Evolutionary conservation across 495 filamentous ascomycete genomes (phyloP), one percentile per base, ranked within the genome.

Genomic region (Lasiosphaeria ovina): DNA sequence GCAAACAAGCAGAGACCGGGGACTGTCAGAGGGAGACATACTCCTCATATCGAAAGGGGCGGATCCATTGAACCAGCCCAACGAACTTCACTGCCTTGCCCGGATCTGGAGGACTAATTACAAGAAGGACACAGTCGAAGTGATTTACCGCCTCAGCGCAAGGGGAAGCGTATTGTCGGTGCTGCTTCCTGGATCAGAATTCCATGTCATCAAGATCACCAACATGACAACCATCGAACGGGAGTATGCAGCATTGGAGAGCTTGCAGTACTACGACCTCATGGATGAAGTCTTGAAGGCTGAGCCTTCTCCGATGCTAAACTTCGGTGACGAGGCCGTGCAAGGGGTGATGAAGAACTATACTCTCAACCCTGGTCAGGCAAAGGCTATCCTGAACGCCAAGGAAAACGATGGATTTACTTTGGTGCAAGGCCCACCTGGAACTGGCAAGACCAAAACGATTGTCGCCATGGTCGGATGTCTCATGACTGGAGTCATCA

Each of bases 371-470:
- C 77, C 76, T 45, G 93, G 93, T 4, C 94, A 98, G 68, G 90
- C 92, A n/a, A 91, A 89, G 64, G 94, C 94, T 35, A 88, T 98
- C 62, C 82, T 91, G 59, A 94, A 93, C 56, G 95, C 92, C 5
- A 82, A 92, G 36, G 92, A 93, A 64, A 97, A 97, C 64, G 93
- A 97, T 74, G 94, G 89, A 0, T 98, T 98, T 70, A 97, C 93
- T 7, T 80, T 98, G 53, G 90, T 98, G 58, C 94, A 98, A 74
- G 94, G 94, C 45, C 95, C 94, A 53, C 94, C 94, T 2, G 94
- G 94, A 68, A 94, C 93, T 4, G 94, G 94, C 67, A 98, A 98
- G 75, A 98, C 94, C 0, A 98, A 98, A 71, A 98, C 94, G 0
- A 98, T 98, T 57, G 85, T 96, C 60, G 94, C 93, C 51, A 96